A percentile compares a stretch with the other conserved stretches of the same genome.
phyloP scores from a whole-genome alignment of 1,139 yeast species.

The Sugiyamaella japonica region DNA sequence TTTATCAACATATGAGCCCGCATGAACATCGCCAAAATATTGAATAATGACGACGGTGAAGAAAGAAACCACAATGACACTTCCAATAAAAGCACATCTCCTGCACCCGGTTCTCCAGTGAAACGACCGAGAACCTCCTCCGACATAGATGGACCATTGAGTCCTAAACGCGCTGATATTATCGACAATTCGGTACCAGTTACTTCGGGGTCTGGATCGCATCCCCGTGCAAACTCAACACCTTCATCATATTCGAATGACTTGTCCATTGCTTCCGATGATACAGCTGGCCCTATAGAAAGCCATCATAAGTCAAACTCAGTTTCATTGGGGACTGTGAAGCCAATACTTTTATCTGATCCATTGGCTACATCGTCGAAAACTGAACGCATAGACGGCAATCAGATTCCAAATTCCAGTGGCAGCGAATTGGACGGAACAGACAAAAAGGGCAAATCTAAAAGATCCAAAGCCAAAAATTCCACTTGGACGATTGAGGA shows the following conservation, averaged over 20 bases:
- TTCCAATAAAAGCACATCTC: constrained; percentile 4
- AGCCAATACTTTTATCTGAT: background rate
- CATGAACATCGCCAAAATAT: constrained; percentile 30
- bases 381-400: background rate
- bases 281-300: background rate
- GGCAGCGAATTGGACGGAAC: constrained; percentile 5
- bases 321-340: constrained; percentile 10
- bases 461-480: constrained; percentile 38
- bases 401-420: constrained; percentile 7
- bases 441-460: constrained; percentile 22
- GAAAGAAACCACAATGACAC: constrained; percentile 16
- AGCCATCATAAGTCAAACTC: constrained; percentile 15
- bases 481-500: constrained; percentile 40
- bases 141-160: constrained; percentile 6
- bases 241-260: background rate
- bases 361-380: background rate
- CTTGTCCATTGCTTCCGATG: background rate
- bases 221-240: constrained; percentile 6
- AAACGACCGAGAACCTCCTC: constrained; percentile 16
- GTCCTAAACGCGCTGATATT: background rate
- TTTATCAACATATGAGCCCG: constrained; percentile 20
- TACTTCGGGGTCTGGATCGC: background rate
- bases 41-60: constrained; percentile 25
- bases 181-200: background rate
- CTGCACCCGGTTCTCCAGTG: constrained; percentile 14